These are phyloP conservation scores for Lichtheimia corymbifera DNA, from an alignment of 371 early-diverging fungal species.

Conservation along the genomic window DNA sequence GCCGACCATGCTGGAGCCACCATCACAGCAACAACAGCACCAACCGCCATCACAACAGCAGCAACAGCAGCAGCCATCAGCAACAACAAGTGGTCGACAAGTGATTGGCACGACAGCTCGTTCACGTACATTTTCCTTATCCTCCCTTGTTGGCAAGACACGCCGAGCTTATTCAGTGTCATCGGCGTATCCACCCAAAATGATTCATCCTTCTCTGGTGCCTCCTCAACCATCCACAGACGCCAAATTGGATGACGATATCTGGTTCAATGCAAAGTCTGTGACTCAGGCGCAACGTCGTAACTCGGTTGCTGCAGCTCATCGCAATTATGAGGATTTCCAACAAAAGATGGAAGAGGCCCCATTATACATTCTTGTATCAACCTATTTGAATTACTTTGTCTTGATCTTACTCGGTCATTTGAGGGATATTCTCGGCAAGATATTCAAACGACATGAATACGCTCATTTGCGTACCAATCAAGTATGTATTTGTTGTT, in stretches of 20 bases:
- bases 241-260: slow-evolving; percentile 13
- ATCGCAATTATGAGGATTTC: slow-evolving; percentile 27
- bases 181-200: slow-evolving; percentile 40
- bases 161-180: slow-evolving; percentile 55
- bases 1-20: background rate
- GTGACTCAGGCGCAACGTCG: slow-evolving; percentile 48
- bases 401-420: slow-evolving; percentile 95
- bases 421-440: slow-evolving; percentile 87
- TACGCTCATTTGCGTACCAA: slow-evolving; percentile 73
- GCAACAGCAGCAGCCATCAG: background rate
- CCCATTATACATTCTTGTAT: slow-evolving; percentile 79
- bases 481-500: slow-evolving; percentile 49
- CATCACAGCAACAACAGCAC: slow-evolving; percentile 1
- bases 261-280: slow-evolving; percentile 17
- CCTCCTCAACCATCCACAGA: slow-evolving; percentile 17
- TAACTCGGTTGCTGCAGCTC: slow-evolving; percentile 51
- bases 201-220: slow-evolving; percentile 24
- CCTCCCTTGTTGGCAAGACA: slow-evolving; percentile 40
- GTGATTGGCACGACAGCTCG: slow-evolving; percentile 16
- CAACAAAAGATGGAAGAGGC: slow-evolving; percentile 26
- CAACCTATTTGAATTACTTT: slow-evolving; percentile 96
- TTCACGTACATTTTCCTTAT: slow-evolving; percentile 39
- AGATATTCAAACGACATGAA: slow-evolving; percentile 67
- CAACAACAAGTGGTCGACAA: too few species aligned
- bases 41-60: background rate